A percentile compares a stretch with the other conserved stretches of the same genome.
phyloP scores from a whole-genome alignment of 495 filamentous ascomycete species.

The Penicillium goetzii region DNA sequence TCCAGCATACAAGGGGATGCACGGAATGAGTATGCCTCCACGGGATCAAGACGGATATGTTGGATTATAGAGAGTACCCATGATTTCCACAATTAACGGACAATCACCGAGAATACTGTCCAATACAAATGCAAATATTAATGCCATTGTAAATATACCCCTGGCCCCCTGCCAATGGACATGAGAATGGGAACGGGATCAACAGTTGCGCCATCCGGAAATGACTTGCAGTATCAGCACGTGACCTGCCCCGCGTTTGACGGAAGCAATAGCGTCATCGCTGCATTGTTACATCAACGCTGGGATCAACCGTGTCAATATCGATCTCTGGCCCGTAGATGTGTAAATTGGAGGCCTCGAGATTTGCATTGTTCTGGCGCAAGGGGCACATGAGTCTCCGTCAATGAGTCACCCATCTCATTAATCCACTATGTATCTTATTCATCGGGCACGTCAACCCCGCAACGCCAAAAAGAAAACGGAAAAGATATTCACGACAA shows the following conservation, averaged over 20 bases:
- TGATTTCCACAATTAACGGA: neutral
- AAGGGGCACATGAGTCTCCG: neutral
- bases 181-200: neutral
- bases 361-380: neutral
- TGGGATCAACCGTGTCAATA: neutral
- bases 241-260: conserved; percentile 34
- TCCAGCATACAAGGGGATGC: conserved; percentile 65
- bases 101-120: neutral
- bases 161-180: too few species aligned
- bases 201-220: conserved; percentile 6
- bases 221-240: conserved; percentile 22
- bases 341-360: neutral
- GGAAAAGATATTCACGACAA: conserved; percentile 20
- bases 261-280: conserved; percentile 27
- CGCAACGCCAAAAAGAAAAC: neutral
- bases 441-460: neutral
- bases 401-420: conserved; percentile 1
- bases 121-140: neutral
- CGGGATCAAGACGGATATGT: conserved; percentile 38
- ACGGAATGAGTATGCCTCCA: conserved; percentile 61
- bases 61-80: conserved; percentile 27
- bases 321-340: neutral
- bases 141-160: neutral
- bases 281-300: conserved; percentile 29
- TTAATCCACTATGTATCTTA: neutral